Percentiles rank a stretch among this genome's conserved stretches.
These are phyloP conservation scores for Knoxdaviesia capensis DNA, from an alignment of 2,329 filamentous ascomycete species.

Conservation along the genomic window DNA sequence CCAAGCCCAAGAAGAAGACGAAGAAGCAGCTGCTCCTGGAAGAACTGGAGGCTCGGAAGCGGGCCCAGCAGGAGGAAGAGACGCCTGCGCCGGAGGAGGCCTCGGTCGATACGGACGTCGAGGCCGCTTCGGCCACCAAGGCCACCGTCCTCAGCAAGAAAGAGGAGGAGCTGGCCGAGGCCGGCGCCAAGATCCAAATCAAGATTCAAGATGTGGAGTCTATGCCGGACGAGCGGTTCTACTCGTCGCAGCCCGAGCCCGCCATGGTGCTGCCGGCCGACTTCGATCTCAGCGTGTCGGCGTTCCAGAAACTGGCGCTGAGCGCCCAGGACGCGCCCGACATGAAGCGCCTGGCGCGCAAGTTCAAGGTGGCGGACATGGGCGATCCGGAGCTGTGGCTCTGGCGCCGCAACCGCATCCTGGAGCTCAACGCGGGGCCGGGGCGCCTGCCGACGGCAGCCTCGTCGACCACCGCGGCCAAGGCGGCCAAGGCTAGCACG, in stretches of 20 bases:
- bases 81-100: constrained; percentile 16
- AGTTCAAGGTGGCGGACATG: constrained; percentile 21
- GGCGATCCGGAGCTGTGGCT: constrained; percentile 33
- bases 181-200: constrained; percentile 24
- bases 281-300: constrained; percentile 19
- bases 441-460: too few relatives aligned
- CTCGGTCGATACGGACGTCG: constrained; percentile 11
- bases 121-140: constrained; percentile 9
- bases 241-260: constrained; percentile 11
- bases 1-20: constrained; percentile 51
- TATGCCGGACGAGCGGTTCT: too few relatives aligned
- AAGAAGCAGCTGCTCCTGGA: constrained; percentile 58
- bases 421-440: constrained; percentile 27
- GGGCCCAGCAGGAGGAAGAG: constrained; percentile 5
- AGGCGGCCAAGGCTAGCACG: background rate
- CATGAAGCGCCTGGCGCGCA: constrained; percentile 25
- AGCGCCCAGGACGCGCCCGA: constrained; percentile 26
- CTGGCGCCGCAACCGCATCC: constrained; percentile 34
- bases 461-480: too few relatives aligned
- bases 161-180: constrained; percentile 14
- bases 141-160: constrained; percentile 7
- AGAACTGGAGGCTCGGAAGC: constrained; percentile 41
- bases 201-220: background rate
- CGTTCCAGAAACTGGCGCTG: constrained; percentile 23
- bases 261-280: constrained; percentile 24